Evolutionary conservation across 345 rosid genomes (phyloP), one percentile per base, ranked within the genome.

Genomic region (Brassica carinata): DNA sequence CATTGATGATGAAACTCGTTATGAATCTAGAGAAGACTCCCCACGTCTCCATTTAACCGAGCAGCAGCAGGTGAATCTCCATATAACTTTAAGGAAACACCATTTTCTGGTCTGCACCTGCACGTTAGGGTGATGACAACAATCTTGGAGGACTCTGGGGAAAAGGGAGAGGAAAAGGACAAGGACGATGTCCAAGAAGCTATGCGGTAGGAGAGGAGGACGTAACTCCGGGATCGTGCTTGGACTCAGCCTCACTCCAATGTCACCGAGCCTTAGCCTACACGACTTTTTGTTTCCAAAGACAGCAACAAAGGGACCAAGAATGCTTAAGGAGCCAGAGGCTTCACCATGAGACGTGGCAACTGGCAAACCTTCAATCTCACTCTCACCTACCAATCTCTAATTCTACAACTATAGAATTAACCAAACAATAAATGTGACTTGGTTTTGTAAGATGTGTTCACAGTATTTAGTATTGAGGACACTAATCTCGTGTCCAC

Each of bases 341-440:
- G 97, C 13, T 92, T 95, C 84, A 81, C 90, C 29, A 85, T 89
- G 90, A 97, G 99, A 7, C 87, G 99, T 65, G 99, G 99, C 87
- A 95, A 90, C 48, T 40, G 48, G 48, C 5, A 40, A 40, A 84
- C 87, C 91, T 70, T 69, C 72, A 43, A 17, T 70, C 75, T 74
- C 76, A 66, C 38, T 80, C 67, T 69, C 83, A 80, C 77, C 72
- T 69, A 80, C 71, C 45, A 38, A 74, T 74, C 83, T 80, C 79
- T 74, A 79, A 68, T 67, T 61, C 48, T 40, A 40, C 33, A 70
- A 18, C 40, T 51, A 53, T 64, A 64, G 67, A 65, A 36, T 66
- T 57, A 48, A 73, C 82, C 77, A 73, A 79, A 67, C 73, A 73
- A 79, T 57, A 65, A 75, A 77, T 48, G 67, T 62, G 69, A 61